Evolutionary conservation across 257 asterid genomes (phyloP).

Genomic region (Solanum pinnatisectum): DNA sequence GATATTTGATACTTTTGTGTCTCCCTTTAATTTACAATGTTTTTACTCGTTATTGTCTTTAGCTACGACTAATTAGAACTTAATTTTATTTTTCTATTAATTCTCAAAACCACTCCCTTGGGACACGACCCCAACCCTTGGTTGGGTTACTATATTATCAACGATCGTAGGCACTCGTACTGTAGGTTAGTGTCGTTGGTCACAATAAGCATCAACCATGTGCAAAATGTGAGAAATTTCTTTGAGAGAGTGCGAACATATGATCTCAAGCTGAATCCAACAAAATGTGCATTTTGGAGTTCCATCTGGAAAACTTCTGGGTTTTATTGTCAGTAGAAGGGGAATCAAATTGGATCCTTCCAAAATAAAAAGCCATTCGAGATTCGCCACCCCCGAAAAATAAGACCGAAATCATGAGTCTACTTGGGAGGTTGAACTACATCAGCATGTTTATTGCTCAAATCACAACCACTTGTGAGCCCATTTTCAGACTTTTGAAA

Average conservation of each 20-base stretch:
- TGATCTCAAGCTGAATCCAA: not conserved
- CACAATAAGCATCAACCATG: no score
- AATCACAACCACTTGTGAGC: not conserved
- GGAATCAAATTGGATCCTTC: not conserved
- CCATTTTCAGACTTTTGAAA: not conserved
- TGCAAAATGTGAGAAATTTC: not conserved
- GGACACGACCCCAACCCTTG: no score
- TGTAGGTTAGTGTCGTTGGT: no score
- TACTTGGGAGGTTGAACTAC: not conserved
- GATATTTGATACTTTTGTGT: no score
- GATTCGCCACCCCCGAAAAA: no score
- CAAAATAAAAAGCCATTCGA: not conserved
- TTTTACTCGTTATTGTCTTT: no score
- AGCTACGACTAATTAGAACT: no score
- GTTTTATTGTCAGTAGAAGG: not conserved
- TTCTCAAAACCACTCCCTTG: no score
- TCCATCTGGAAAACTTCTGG: not conserved
- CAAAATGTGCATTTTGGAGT: not conserved
- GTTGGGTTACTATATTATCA: no score
- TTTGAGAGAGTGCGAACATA: not conserved
- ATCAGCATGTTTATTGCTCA: not conserved
- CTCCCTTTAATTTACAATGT: no score
- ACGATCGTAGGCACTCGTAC: no score
- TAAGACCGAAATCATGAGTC: not conserved
- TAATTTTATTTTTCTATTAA: no score